Conservation (phyloP, 306 rosid species). For the Quillaja saponaria region DNA sequence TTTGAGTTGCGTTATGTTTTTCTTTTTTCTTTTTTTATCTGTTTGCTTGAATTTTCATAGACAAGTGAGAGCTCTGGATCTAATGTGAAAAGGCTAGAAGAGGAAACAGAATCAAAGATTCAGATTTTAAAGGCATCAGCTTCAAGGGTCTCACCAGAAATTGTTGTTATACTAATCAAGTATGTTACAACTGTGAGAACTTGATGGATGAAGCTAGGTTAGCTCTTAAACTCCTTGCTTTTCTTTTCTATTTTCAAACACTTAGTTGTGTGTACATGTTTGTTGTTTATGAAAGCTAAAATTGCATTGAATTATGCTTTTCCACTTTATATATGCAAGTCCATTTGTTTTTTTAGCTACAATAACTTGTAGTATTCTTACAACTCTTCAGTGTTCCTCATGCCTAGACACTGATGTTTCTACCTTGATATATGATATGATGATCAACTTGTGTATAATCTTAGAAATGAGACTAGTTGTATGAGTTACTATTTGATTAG, state of each 20-base stretch:
- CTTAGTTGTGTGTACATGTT: background rate
- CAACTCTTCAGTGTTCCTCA: no score
- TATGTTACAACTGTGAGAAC: conserved; percentile 50
- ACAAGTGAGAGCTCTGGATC: conserved; percentile 62
- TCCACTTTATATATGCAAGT: no score
- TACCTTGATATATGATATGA: no score
- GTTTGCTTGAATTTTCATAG: conserved; percentile 31
- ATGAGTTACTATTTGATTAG: no score
- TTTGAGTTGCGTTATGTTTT: background rate
- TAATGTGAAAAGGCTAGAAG: conserved; percentile 64
- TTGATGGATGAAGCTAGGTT: conserved; percentile 36
- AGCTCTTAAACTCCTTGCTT: conserved; percentile 1
- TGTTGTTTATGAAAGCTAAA: no score
- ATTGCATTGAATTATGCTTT: no score
- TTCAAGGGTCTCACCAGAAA: conserved; percentile 46
- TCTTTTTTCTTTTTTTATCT: background rate
- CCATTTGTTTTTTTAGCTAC: no score
- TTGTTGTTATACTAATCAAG: conserved; percentile 64
- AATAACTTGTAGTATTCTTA: no score
- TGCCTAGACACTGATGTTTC: no score
- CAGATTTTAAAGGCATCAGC: conserved; percentile 44
- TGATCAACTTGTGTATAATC: no score
- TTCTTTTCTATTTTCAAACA: background rate
- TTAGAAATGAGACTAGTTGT: no score
- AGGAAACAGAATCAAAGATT: conserved; percentile 64